A percentile compares a stretch with the other conserved stretches of the same genome.
Conservation (phyloP, 2,329 filamentous ascomycete species). For the Sclerotinia borealis region DNA sequence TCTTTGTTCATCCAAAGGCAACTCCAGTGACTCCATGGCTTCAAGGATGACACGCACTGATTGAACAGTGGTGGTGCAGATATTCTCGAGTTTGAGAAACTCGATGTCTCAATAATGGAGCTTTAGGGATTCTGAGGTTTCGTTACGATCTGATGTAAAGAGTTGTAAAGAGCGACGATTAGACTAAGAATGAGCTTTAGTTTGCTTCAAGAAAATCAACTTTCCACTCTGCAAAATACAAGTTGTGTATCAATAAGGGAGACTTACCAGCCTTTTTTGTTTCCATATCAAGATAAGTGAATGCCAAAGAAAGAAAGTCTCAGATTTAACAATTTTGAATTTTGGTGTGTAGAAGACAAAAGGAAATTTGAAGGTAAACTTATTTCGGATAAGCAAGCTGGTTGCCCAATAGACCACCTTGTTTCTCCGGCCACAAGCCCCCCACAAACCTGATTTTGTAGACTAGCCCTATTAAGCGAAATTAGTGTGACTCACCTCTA, state of each 20-base stretch:
- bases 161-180: too few species aligned
- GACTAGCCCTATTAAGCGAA: not conserved
- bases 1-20: slow-evolving; percentile 64
- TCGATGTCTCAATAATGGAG: not conserved
- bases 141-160: too few species aligned
- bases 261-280: not conserved
- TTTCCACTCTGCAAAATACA: not conserved
- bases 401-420: not conserved
- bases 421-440: not conserved
- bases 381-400: not conserved
- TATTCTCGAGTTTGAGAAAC: not conserved
- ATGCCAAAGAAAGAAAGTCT: not conserved
- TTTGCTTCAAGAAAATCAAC: not conserved
- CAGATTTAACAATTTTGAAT: not conserved
- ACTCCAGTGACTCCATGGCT: slow-evolving; percentile 80
- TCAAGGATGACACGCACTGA: slow-evolving; percentile 89
- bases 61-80: slow-evolving; percentile 52
- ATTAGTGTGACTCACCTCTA: not conserved
- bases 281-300: not conserved
- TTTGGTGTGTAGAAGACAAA: not conserved
- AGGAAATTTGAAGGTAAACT: not conserved
- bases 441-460: not conserved
- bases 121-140: too few species aligned
- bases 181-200: too few species aligned
- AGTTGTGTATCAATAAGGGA: not conserved